Evolutionary conservation across 371 early-diverging fungal species (phyloP).

Genomic region (Rhizomucor pusillus): DNA sequence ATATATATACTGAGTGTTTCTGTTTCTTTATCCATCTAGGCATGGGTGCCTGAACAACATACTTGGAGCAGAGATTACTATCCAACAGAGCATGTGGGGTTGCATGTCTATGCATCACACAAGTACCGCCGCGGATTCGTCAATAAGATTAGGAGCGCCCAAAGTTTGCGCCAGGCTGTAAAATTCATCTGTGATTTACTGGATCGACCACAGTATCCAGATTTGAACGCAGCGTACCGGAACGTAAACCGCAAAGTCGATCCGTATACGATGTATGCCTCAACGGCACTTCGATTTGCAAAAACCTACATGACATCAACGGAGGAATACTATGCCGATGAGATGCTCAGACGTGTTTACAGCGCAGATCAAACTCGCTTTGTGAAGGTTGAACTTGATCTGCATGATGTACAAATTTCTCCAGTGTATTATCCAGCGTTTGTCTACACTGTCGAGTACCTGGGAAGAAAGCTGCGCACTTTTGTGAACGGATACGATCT

Average conservation of each 20-base stretch:
- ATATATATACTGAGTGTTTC: background rate
- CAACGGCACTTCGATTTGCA: conserved; percentile 52
- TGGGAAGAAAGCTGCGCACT: conserved; percentile 52
- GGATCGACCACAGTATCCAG: conserved; percentile 26
- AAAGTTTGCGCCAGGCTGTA: conserved; percentile 47
- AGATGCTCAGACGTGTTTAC: conserved; percentile 44
- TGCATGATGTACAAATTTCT: conserved; percentile 41
- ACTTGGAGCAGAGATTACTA: conserved; percentile 44
- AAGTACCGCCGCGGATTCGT: conserved; percentile 59
- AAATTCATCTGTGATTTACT: conserved; percentile 36
- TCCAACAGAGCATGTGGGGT: conserved; percentile 39
- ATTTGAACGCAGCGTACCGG: conserved; percentile 11
- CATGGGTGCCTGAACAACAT: conserved; percentile 41
- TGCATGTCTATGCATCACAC: conserved; percentile 61
- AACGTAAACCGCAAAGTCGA: conserved; percentile 38
- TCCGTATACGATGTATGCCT: conserved; percentile 52
- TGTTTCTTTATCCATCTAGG: too few species aligned
- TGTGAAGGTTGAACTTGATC: conserved; percentile 44
- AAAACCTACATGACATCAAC: conserved; percentile 43
- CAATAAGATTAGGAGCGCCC: conserved; percentile 44
- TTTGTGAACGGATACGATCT: conserved; percentile 58
- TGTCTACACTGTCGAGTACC: conserved; percentile 49
- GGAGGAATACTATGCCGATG: conserved; percentile 48
- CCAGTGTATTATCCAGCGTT: conserved; percentile 61
- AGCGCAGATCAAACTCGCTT: conserved; percentile 52